Evolutionary conservation across 75 land plant species (phyloP).

Genomic region (Selaginella moellendorffii): DNA sequence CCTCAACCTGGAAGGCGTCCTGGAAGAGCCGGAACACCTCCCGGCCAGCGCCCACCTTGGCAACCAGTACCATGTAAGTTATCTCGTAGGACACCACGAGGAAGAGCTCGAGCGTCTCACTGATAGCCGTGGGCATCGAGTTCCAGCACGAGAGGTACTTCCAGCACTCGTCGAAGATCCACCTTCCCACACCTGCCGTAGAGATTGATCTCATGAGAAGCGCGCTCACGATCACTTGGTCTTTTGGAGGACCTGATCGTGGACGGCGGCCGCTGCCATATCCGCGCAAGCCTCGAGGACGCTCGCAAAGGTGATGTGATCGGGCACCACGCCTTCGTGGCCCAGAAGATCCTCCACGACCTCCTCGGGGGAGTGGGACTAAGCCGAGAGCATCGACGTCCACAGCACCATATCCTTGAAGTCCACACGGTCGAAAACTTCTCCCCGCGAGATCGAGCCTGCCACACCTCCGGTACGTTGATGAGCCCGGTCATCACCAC

Average conservation of each 20-base stretch:
- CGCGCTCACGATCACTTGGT: background rate
- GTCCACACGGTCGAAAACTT: background rate
- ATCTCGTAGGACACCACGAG: background rate
- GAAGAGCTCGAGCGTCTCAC: background rate
- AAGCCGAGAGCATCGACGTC: background rate
- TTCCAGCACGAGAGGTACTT: background rate
- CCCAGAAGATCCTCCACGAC: background rate
- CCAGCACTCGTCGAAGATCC: background rate
- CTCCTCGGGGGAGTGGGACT: background rate
- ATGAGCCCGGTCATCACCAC: background rate
- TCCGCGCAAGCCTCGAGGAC: background rate
- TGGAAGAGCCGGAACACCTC: background rate
- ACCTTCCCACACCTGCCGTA: constrained; percentile 1
- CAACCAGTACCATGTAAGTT: background rate
- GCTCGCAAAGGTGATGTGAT: background rate
- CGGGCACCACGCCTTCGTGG: background rate
- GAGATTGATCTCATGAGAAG: background rate
- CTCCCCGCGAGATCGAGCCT: background rate
- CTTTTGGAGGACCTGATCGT: background rate
- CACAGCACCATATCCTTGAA: background rate
- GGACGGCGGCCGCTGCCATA: background rate
- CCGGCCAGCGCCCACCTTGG: background rate
- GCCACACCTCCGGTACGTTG: background rate
- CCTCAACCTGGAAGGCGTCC: background rate
- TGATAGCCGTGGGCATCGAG: background rate